A percentile compares a stretch with the other conserved stretches of the same genome.
These are phyloP conservation scores for Aureobasidium sp. DNA, from an alignment of 2,329 filamentous ascomycete species.

Conservation along the genomic window DNA sequence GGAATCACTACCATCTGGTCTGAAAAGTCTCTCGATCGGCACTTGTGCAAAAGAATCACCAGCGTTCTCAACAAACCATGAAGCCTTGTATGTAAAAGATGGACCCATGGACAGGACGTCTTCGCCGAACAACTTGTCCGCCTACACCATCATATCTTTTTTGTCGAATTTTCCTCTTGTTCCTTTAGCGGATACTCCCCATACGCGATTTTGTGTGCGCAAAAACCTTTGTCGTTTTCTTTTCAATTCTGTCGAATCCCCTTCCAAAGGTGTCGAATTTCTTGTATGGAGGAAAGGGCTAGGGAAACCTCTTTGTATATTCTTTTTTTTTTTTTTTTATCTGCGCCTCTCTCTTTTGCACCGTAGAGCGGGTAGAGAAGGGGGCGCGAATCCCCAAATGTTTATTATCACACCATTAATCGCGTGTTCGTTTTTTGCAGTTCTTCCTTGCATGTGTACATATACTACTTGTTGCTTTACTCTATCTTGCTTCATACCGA, in stretches of 20 bases:
- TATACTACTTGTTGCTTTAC: not conserved
- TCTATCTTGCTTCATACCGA: too few species aligned
- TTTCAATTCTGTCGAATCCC: not conserved
- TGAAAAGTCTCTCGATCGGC: not conserved
- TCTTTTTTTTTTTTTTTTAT: not conserved
- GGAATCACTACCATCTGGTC: not conserved
- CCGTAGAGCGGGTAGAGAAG: not conserved
- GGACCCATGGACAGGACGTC: too few species aligned
- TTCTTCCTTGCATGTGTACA: not conserved
- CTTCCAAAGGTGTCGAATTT: not conserved
- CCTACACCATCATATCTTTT: not conserved
- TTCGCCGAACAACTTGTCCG: not conserved
- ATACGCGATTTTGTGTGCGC: not conserved
- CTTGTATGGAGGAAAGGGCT: not conserved
- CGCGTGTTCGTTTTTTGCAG: too few species aligned
- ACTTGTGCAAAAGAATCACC: not conserved
- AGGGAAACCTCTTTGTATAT: not conserved
- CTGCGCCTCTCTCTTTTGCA: not conserved
- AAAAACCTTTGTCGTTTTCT: not conserved
- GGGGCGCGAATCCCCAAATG: not conserved
- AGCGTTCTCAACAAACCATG: not conserved
- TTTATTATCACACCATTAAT: not conserved
- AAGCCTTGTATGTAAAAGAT: too few species aligned
- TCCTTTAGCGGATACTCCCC: slow-evolving; percentile 9
- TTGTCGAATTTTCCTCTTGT: not conserved